These are phyloP conservation scores for Heterobasidion occidentale DNA, from an alignment of 1,284 basidiomycete species.

Conservation along the genomic window DNA sequence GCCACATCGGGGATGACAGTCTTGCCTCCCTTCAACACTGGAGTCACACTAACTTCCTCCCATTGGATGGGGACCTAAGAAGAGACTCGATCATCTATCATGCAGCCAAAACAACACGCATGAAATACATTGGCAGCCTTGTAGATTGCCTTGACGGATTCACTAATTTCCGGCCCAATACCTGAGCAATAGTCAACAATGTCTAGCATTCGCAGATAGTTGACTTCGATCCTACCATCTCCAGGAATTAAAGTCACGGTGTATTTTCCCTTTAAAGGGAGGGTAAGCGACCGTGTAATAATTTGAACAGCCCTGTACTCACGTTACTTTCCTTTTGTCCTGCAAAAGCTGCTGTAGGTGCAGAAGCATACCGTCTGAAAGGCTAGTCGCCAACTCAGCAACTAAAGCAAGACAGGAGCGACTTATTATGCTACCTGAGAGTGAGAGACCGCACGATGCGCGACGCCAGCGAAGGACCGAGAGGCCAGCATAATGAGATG, in stretches of 20 bases:
- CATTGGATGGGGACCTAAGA: conserved; percentile 91
- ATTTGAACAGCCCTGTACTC: conserved; percentile 22
- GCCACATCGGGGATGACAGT: conserved; percentile 93
- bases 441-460: conserved; percentile 39
- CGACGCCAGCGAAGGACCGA: conserved; percentile 45
- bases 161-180: conserved; percentile 97
- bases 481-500: conserved; percentile 44
- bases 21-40: conserved; percentile 91
- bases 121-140: conserved; percentile 66
- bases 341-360: conserved; percentile 81
- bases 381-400: conserved; percentile 27
- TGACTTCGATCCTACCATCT: conserved; percentile 53
- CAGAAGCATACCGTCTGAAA: conserved; percentile 58
- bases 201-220: conserved; percentile 3
- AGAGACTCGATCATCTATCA: not conserved
- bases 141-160: conserved; percentile 95
- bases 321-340: conserved; percentile 84
- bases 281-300: not conserved
- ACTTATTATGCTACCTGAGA: conserved; percentile 31
- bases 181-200: conserved; percentile 38
- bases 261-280: conserved; percentile 76
- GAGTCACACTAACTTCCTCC: conserved; percentile 98
- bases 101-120: conserved; percentile 5
- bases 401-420: not conserved
- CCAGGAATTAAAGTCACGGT: conserved; percentile 89